Evolutionary conservation across 768 basidiomycete species (phyloP).

Genomic region (Amanita pseudoporphyria): DNA sequence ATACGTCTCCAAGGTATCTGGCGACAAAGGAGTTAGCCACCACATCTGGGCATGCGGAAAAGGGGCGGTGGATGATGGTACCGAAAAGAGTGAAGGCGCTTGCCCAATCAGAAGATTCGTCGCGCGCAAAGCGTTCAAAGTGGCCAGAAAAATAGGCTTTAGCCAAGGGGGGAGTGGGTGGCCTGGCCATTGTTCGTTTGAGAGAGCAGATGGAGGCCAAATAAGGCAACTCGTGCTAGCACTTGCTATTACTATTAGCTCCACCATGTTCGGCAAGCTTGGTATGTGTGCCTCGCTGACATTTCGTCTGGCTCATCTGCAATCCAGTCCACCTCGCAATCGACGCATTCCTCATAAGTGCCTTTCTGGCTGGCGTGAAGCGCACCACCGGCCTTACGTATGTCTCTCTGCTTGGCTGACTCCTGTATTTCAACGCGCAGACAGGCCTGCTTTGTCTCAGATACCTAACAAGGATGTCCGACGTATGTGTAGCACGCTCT

Average conservation of each 20-base stretch:
- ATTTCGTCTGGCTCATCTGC: constrained; percentile 8
- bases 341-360: constrained; percentile 71
- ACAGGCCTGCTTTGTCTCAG: constrained; percentile 63
- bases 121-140: constrained; percentile 66
- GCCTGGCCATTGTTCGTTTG: constrained; percentile 24
- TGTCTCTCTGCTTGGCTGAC: constrained; percentile 17
- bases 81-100: constrained; percentile 83
- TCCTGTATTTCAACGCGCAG: not conserved
- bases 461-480: constrained; percentile 87
- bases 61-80: constrained; percentile 22
- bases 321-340: constrained; percentile 52
- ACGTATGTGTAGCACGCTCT: constrained; percentile 38
- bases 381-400: constrained; percentile 83
- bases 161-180: constrained; percentile 32
- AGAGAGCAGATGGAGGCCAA: not conserved
- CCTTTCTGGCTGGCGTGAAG: constrained; percentile 77
- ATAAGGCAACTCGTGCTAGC: too few species aligned
- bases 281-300: constrained; percentile 18
- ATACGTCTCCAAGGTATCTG: constrained; percentile 92
- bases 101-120: constrained; percentile 69
- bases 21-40: constrained; percentile 12
- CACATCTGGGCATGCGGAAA: constrained; percentile 14
- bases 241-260: too few species aligned
- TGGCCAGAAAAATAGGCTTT: constrained; percentile 55
- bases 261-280: constrained; percentile 53